These are phyloP conservation scores for Monosporozyma aquatica DNA, from an alignment of 805 yeast genomes.

Conservation along the genomic window DNA sequence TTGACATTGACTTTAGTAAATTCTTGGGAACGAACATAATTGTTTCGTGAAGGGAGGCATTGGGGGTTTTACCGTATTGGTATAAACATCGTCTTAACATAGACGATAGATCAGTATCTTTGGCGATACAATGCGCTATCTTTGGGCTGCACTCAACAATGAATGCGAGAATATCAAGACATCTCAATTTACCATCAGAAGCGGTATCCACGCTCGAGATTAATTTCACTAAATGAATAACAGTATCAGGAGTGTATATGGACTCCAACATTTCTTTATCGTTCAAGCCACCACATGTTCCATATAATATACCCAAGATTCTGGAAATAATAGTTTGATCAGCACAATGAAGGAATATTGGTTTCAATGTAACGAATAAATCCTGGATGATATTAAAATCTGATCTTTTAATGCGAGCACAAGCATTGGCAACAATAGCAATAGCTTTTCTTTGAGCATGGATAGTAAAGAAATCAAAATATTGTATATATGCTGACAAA, in stretches of 20 bases:
- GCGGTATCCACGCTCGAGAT: conserved; percentile 26
- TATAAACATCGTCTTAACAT: conserved; percentile 42
- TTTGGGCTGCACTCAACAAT: conserved; percentile 36
- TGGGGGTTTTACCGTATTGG: conserved; percentile 36
- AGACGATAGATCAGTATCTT: conserved; percentile 40
- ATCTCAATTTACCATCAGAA: conserved; percentile 26
- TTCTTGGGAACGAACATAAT: conserved; percentile 67
- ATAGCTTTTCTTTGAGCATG: conserved; percentile 84
- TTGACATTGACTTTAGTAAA: conserved; percentile 44
- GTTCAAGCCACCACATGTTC: conserved; percentile 19
- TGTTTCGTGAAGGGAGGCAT: conserved; percentile 50
- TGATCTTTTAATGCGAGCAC: conserved; percentile 35
- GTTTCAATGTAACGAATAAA: conserved; percentile 50
- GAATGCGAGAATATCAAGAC: conserved; percentile 36
- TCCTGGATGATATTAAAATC: conserved; percentile 44
- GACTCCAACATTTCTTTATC: conserved; percentile 15
- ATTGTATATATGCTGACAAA: conserved; percentile 52
- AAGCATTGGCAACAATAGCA: conserved; percentile 60
- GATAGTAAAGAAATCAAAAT: conserved; percentile 77
- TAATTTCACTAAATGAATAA: conserved; percentile 28
- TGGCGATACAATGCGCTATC: conserved; percentile 38
- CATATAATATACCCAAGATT: conserved; percentile 20
- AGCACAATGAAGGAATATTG: conserved; percentile 41
- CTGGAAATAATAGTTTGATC: conserved; percentile 34
- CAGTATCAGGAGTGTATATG: conserved; percentile 23